These are phyloP conservation scores for Flaveria sonorensis DNA, from an alignment of 129 eudicot genomes.

Conservation along the genomic window DNA sequence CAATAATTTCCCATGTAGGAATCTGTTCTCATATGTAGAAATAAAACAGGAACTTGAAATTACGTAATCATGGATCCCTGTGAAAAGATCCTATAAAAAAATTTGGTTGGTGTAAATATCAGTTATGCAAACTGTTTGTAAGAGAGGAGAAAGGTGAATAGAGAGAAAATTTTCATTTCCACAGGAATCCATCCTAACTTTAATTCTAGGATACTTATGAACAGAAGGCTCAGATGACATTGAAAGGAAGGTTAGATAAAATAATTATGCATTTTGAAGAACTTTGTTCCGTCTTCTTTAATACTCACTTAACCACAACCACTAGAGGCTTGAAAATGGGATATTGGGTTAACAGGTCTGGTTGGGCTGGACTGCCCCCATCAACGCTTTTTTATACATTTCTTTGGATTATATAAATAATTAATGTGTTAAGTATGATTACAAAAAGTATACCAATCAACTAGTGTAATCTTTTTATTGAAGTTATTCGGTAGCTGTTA, in stretches of 20 bases:
- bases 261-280: neutral
- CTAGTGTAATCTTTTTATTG: neutral
- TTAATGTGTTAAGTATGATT: neutral
- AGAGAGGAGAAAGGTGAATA: neutral
- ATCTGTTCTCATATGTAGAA: neutral
- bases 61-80: neutral
- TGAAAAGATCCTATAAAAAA: neutral
- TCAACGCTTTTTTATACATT: neutral
- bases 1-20: constrained; percentile 2
- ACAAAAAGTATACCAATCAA: neutral
- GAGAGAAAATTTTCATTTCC: neutral
- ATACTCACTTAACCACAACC: neutral
- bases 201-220: too few species aligned
- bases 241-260: neutral
- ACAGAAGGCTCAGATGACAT: neutral
- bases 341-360: neutral
- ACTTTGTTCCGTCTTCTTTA: neutral
- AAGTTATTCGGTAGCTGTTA: neutral
- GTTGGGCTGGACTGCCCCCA: neutral
- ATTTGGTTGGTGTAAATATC: neutral
- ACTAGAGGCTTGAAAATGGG: neutral
- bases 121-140: constrained; percentile 1
- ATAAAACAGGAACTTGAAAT: neutral
- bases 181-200: too few species aligned
- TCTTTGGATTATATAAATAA: neutral